Evolutionary conservation across 2,329 filamentous ascomycete genomes (phyloP), one percentile per base, ranked within the genome.

Genomic region (Lasiodiplodia sp.): DNA sequence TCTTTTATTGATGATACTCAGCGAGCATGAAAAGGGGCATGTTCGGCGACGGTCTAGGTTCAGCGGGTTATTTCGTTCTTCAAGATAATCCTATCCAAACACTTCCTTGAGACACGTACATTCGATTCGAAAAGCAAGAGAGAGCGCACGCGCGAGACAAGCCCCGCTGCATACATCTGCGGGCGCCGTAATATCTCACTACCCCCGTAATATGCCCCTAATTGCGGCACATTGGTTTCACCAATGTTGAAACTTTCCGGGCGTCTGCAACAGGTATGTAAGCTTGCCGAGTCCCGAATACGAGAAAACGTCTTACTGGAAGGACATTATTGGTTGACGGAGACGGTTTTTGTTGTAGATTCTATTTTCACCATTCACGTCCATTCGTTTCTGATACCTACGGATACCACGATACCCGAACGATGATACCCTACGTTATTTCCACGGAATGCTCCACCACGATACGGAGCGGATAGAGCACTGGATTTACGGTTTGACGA

Each of bases 1-100:
- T 64, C 51, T 31, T 64, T 64, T 64, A 64, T 64, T 64, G 60
- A 68, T 62, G 56, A 69, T 34, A 74, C 74, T 56, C 78, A 77
- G 53, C 75, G 77, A n/a, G 63, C 72, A 66, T 75, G 66, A 55
- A 40, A 63, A 68, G 57, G 56, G 47, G 56, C 66, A 68, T 68
- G 66, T 63, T 63, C 66, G 66, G 66, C 65, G 65, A 64, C 63
- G 63, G 63, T 66, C 63, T 66, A 66, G 49, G 63, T 66, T 56
- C 63, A 66, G 60, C 60, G 60, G 60, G 60, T 34, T 64, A 64
- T 64, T 64, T 64, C 60, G 60, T 52, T 64, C 60, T 52, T 64
- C 60, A 52, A 64, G 47, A 64, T 64, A 64, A 58, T 58, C 55
- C 55, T 58, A 64, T 64, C 60, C 60, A 64, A 64, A 64, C 58